Evolutionary conservation across 345 rosid species (phyloP).

Genomic region (Eucalyptus cloeziana): DNA sequence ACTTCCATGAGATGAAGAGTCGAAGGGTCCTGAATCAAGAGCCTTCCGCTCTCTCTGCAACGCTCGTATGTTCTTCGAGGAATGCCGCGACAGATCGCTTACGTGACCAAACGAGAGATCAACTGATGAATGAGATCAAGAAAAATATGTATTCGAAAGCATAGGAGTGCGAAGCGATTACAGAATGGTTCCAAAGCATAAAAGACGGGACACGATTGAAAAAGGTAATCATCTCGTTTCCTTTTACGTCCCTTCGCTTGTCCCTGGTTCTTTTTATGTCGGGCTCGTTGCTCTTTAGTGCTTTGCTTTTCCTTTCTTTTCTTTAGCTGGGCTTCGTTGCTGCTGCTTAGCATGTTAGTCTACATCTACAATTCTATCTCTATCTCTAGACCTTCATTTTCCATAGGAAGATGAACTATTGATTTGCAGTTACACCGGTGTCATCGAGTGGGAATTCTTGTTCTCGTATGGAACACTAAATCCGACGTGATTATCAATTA

Average conservation of each 20-base stretch:
- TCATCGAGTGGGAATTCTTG: background rate
- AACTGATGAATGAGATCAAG: background rate
- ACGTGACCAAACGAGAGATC: background rate
- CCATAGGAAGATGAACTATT: background rate
- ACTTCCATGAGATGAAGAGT: background rate
- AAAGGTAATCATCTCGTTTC: background rate
- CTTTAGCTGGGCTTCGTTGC: background rate
- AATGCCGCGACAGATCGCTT: accelerated
- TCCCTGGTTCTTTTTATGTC: background rate
- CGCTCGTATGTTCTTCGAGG: background rate
- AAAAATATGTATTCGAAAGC: background rate
- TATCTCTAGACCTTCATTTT: background rate
- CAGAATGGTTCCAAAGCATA: background rate
- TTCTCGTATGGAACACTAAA: background rate
- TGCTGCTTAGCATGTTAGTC: background rate
- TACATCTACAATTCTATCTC: background rate
- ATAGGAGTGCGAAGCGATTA: background rate
- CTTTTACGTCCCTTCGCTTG: background rate
- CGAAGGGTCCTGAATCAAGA: background rate
- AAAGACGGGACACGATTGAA: background rate
- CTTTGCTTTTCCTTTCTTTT: background rate
- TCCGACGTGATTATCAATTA: accelerated
- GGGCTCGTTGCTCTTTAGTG: background rate
- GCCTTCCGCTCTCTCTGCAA: background rate
- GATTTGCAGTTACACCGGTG: accelerated